Evolutionary conservation across 352 stramenopile genomes (phyloP).

Genomic region (Pythium graminicola): DNA sequence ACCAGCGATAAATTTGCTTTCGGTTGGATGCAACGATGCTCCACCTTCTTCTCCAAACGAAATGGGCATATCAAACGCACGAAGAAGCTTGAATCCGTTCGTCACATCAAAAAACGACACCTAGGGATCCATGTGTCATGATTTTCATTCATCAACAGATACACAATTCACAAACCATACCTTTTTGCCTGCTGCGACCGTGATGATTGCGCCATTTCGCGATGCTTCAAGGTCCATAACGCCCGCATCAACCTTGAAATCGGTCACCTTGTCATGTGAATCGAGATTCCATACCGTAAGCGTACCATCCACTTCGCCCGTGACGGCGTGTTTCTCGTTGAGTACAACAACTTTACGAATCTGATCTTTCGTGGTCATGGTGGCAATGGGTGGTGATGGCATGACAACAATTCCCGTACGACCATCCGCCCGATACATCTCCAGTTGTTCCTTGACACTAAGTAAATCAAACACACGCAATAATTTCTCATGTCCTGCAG

Average conservation of each 20-base stretch:
- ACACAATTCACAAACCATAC: conserved; percentile 19
- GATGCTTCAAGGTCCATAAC: conserved; percentile 85
- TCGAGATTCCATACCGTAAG: conserved; percentile 70
- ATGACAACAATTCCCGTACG: conserved; percentile 57
- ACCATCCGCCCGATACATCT: conserved; percentile 46
- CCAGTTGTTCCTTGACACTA: conserved; percentile 53
- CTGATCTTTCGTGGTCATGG: conserved; percentile 56
- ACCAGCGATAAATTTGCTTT: conserved; percentile 86
- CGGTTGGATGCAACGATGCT: conserved; percentile 79
- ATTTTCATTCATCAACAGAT: too few relatives aligned
- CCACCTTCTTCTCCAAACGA: conserved; percentile 90
- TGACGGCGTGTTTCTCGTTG: conserved; percentile 40
- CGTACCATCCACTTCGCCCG: conserved; percentile 69
- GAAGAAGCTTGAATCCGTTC: conserved; percentile 52
- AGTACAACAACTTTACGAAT: conserved; percentile 80
- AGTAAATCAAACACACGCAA: conserved; percentile 89
- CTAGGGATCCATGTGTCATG: too few relatives aligned
- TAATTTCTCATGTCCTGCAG: conserved; percentile 92
- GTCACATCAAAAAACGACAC: conserved; percentile 92
- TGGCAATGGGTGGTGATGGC: conserved; percentile 34
- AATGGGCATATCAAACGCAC: conserved; percentile 79
- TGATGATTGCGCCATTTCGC: conserved; percentile 66
- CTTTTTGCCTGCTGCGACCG: conserved; percentile 89
- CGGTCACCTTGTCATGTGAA: conserved; percentile 27
- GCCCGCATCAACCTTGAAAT: conserved; percentile 62